Conservation (phyloP, 371 early-diverging fungal genomes). For the Coemansia linderi region DNA sequence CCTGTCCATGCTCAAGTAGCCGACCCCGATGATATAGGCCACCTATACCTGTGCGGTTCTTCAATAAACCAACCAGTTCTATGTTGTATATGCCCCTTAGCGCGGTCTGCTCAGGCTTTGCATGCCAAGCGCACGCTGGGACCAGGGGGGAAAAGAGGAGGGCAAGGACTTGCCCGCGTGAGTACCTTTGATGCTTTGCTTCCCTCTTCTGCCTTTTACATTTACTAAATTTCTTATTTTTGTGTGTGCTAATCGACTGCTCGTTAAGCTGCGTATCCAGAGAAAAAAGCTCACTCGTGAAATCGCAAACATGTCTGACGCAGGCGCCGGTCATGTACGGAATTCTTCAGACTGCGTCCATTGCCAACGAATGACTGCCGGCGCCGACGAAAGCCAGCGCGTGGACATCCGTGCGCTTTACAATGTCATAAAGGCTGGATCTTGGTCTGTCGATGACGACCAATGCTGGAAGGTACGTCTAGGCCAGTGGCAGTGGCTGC, state of each 20-base stretch:
- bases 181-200: not conserved
- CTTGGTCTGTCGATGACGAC: slow-evolving; percentile 23
- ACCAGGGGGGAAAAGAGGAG: not conserved
- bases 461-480: slow-evolving; percentile 34
- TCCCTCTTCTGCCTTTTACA: not conserved
- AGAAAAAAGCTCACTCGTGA: not conserved
- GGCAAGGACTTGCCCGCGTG: not conserved
- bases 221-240: not conserved
- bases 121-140: not conserved
- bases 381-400: not conserved
- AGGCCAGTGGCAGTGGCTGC: not conserved
- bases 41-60: not conserved
- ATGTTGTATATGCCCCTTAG: not conserved
- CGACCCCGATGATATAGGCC: slow-evolving; percentile 2
- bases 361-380: slow-evolving; percentile 26
- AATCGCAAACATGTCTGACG: slow-evolving; percentile 5
- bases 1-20: slow-evolving; percentile 71
- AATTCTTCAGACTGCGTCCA: slow-evolving; percentile 25
- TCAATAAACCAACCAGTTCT: not conserved
- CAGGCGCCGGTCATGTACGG: slow-evolving; percentile 2
- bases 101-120: not conserved
- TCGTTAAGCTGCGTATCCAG: not conserved
- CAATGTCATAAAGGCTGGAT: slow-evolving; percentile 3
- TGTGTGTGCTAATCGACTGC: not conserved
- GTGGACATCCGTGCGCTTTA: slow-evolving; percentile 18